Base-by-base conservation (phyloP, 495 filamentous ascomycete species). In the Tuber indicum region DNA sequence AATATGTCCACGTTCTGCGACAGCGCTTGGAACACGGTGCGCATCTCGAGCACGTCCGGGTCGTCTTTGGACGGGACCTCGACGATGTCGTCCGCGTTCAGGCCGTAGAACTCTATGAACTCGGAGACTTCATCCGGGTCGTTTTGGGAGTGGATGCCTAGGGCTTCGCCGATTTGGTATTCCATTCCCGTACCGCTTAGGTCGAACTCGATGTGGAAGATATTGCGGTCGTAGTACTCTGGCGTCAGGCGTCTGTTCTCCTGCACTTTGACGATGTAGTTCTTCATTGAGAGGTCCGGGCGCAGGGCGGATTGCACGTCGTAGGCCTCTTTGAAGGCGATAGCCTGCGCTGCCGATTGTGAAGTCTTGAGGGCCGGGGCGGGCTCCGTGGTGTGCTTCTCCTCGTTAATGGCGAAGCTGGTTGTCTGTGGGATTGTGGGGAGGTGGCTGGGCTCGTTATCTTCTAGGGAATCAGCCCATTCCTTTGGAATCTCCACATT, bases 201-300 rank as follows among this genome's bases (percentile, higher is more conserved):
- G 84, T 98, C 96, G 83, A 99, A 99, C 85, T 99, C 96, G 79
- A 99, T 98, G 86, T 99, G 96, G 91, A 99, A 99, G 85, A 99
- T 98, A 87, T 99, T 98, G 46, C 96, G 93, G 84, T 97, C 95
- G 84, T 99, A 99, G 17, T 91, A 91, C 70, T 85, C 81, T 32
- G 96, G 96, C 0, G 96, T 99, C 70, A 99, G 89, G 70, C 96
- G 89, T 75, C 94, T 91, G 86, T 97, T 97, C 86, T 97, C 96
- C 87, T 97, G 92, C 84, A 99, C 96, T 76, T 91, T 90, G 72
- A 97, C 90, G 47, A 93, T 92, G 84, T 88, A 91, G 7, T 95
- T 98, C 89, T 97, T 92, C 82, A 92, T 89, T 7, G 90, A 86
- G 43, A 96, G 85, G 82, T 99, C 96, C 69, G 96, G 96, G 21